These are phyloP conservation scores for Chrysoporthe puriensis DNA, from an alignment of 2,329 filamentous ascomycete species.

Conservation along the genomic window DNA sequence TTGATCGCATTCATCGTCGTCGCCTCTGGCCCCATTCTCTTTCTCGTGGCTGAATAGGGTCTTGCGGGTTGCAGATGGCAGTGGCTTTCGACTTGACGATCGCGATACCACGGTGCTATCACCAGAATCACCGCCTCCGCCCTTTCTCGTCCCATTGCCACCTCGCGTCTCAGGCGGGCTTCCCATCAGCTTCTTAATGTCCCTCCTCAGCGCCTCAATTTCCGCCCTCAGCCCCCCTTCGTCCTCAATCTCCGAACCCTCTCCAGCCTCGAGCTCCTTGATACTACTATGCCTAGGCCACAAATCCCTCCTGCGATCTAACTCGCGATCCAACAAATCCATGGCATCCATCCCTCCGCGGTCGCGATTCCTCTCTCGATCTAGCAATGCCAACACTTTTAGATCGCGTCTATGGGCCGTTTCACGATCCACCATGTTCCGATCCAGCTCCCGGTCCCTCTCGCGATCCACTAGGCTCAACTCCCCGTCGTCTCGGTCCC, in stretches of 20 bases:
- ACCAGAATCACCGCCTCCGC: not conserved
- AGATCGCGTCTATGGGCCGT: constrained; percentile 8
- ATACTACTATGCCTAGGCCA: not conserved
- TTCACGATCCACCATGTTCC: constrained; percentile 14
- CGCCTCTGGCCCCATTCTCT: not conserved
- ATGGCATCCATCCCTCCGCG: not conserved
- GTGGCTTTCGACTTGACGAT: not conserved
- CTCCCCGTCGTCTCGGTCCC: not conserved
- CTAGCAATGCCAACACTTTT: constrained; percentile 17
- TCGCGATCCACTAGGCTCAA: constrained; percentile 6
- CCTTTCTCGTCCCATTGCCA: not conserved
- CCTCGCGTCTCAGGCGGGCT: too few species aligned
- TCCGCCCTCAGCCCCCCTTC: constrained; percentile 8
- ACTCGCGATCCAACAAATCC: constrained; percentile 9
- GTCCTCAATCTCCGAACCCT: not conserved
- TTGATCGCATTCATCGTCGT: not conserved
- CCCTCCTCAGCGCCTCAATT: constrained; percentile 12
- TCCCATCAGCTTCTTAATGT: not conserved
- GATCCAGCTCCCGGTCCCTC: constrained; percentile 12
- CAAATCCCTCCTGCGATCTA: constrained; percentile 4
- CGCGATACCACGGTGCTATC: not conserved
- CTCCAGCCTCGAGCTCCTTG: not conserved
- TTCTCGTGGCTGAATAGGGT: not conserved
- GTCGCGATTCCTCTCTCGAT: constrained; percentile 11
- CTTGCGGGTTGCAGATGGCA: not conserved